phyloP scores from a whole-genome alignment of 169 alveolate species.

The Plasmodium blacklocki region DNA sequence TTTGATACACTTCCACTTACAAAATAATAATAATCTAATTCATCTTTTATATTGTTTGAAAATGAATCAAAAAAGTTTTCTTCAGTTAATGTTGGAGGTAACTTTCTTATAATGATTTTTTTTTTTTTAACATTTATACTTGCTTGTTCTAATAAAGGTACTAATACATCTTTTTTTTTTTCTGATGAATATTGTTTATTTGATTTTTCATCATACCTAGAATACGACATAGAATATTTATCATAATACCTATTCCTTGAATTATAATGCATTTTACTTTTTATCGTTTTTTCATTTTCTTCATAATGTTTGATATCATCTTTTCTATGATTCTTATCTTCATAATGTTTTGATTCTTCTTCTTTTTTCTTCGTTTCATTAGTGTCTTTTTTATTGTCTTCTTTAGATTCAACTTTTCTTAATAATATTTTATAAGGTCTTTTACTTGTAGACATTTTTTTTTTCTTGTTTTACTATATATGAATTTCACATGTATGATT shows the following conservation, averaged over 20 bases:
- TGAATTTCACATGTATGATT: too few relatives aligned
- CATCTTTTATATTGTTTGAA: constrained; percentile 68
- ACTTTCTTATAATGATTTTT: constrained; percentile 66
- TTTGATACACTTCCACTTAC: constrained; percentile 58
- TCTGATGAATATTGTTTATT: constrained; percentile 7
- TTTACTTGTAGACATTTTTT: constrained; percentile 39
- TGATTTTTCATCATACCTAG: constrained; percentile 22
- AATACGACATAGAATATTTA: constrained; percentile 2
- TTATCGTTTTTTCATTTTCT: constrained; percentile 19
- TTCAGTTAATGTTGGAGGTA: constrained; percentile 77
- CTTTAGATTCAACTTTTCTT: constrained; percentile 20
- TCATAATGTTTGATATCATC: constrained; percentile 4
- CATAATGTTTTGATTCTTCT: constrained; percentile 28
- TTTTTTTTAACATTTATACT: constrained; percentile 35
- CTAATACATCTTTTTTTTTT: constrained; percentile 43
- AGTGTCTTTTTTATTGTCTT: constrained; percentile 13
- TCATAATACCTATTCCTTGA: constrained; percentile 19
- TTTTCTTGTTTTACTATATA: not conserved
- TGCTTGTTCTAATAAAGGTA: constrained; percentile 52
- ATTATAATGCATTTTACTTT: constrained; percentile 25
- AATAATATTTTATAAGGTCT: constrained; percentile 75
- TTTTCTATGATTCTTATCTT: constrained; percentile 19
- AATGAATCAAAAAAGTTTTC: constrained; percentile 64
- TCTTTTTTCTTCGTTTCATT: constrained; percentile 49
- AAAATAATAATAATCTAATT: constrained; percentile 75